Evolutionary conservation across 1,284 basidiomycete genomes (phyloP), one percentile per base, ranked within the genome.

Genomic region (Agroathelia rolfsii): DNA sequence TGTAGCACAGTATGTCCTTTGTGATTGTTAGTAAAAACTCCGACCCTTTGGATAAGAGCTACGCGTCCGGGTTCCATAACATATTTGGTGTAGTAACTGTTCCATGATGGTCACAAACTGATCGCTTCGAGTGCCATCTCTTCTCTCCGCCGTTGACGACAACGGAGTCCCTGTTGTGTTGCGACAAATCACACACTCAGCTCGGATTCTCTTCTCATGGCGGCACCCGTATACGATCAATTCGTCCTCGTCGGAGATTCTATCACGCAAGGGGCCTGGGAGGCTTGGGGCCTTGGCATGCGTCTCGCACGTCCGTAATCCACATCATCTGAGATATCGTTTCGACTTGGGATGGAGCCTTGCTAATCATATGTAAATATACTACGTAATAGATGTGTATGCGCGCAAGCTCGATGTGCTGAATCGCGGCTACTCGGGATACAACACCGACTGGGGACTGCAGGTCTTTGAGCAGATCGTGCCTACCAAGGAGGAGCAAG

Each of bases 381-480:
- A 37, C 36, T 23, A n/a, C n/a, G 18, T 10, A 34, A 19, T 44
- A 86, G 84, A 80, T 55, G 67, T 64, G 3, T 92, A 89, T 54
- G 68, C 69, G 22, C 66, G 88, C 36, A 83, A 78, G 50, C 56
- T 88, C 18, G 88, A 93, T 48, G 73, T 93, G 9, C 45, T 92
- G 32, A 90, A 90, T 52, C 73, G 88, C 24, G 88, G 88, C 5
- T 56, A 74, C 7, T 65, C 71, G 38, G 87, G 88, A 2, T 93
- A 90, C 55, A 90, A 84, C 48, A 80, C 83, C 0, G 75, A 80
- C 24, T 90, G 87, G 86, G 79, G 68, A 3, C 59, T 88, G 15
- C 80, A 82, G 1, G 68, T 86, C 19, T 72, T 90, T 40, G 69
- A 84, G 47, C 75, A 81, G 66, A 81, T 83, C 34, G 83, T 41